These are phyloP conservation scores for Choanephora cucurbitarum DNA, from an alignment of 371 early-diverging fungal species.

Conservation along the genomic window DNA sequence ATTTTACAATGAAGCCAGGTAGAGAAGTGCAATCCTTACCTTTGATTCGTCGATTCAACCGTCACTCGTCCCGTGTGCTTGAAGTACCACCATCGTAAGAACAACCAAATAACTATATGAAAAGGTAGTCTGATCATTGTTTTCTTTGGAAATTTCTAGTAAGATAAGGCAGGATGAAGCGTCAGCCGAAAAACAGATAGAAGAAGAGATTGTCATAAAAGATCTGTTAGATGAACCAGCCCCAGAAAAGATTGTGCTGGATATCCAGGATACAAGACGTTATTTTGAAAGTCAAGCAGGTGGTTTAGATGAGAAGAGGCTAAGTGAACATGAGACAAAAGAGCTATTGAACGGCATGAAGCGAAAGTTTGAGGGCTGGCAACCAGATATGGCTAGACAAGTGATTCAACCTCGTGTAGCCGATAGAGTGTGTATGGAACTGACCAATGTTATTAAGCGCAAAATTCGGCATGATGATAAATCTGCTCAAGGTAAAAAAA, in stretches of 20 bases:
- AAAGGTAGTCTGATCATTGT: no score
- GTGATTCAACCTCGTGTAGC: conserved; percentile 37
- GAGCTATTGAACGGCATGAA: conserved; percentile 32
- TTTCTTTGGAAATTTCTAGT: no score
- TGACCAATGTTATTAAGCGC: conserved; percentile 39
- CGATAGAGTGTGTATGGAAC: conserved; percentile 31
- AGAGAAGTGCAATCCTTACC: conserved; percentile 66
- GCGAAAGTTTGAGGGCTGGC: conserved; percentile 39
- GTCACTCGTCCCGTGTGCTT: conserved; percentile 87
- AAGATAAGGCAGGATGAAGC: conserved; percentile 16
- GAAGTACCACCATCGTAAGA: conserved; percentile 43
- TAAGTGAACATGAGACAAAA: conserved; percentile 30
- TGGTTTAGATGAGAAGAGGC: conserved; percentile 22
- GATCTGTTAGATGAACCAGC: conserved; percentile 62
- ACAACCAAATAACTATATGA: no score
- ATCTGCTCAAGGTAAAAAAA: conserved; percentile 30
- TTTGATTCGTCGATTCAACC: conserved; percentile 86
- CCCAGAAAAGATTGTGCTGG: conserved; percentile 56
- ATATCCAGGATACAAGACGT: conserved; percentile 75
- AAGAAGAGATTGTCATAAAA: conserved; percentile 58
- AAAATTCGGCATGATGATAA: conserved; percentile 32
- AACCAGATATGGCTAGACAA: conserved; percentile 44
- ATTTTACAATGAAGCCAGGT: conserved; percentile 89
- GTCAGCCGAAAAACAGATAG: conserved; percentile 43
- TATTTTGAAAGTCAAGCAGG: conserved; percentile 80